Evolutionary conservation across 148 eudicot genomes (phyloP), one percentile per base, ranked within the genome.

Genomic region (Persicaria tinctoria): DNA sequence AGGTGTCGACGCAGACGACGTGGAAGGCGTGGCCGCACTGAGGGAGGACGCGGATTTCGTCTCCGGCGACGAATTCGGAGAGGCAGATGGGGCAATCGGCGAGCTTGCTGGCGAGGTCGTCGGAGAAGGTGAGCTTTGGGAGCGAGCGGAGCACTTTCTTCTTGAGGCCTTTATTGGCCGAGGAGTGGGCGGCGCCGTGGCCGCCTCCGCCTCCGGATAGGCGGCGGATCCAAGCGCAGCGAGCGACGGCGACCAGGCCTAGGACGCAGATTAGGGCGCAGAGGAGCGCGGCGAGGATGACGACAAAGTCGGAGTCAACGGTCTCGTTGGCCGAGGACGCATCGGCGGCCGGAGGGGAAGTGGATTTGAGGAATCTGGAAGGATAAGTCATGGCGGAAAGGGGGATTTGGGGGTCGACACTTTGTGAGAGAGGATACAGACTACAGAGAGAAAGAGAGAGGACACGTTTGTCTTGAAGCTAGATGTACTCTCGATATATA

Each of bases 21-120:
- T 92, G 93, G 77, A 90, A 92, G 0, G 88, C 89, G 18, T 92
- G 97, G 0, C 97, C 92, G 78, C 97, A 92, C 88, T 79, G 89
- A 3, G 97, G 97, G 41, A 92, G 62, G n/a, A 84, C 80, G 10
- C 95, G 79, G 68, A 92, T 66, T 68, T 86, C 89, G 4, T 92
- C 97, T 4, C 92, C 92, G 76, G 76, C 63, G 63, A 69, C 74
- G 66, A 88, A 92, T 50, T 92, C 97, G 6, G 92, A 48, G 55
- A 92, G 44, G 75, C 97, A 89, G 62, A 91, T 89, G 2, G 94
- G 89, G 79, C 94, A 91, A 1, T 89, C 94, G 45, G 73, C 78
- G 79, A 84, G 75, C n/a, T 84, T 84, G 0, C 73, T 82, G 62
- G 76, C 78, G 75, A 81, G 74, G 4, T 79, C 73, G 0, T 80